phyloP scores from a whole-genome alignment of 345 rosid genomes.

The Citrus hindsii region DNA sequence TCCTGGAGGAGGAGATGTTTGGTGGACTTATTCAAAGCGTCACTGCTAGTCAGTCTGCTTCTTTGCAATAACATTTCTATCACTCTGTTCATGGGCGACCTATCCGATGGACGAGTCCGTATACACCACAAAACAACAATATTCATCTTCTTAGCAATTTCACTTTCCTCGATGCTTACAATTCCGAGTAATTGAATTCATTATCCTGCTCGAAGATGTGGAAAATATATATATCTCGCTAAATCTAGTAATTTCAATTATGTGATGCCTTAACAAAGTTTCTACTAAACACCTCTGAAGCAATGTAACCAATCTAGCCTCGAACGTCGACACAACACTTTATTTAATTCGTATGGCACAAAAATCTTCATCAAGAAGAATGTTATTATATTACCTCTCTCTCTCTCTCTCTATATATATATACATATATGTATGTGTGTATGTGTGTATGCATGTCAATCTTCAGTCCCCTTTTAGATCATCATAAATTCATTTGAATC shows the following conservation, averaged over 20 bases:
- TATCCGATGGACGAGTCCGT: not conserved
- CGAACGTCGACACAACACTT: not conserved
- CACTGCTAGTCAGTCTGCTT: not conserved
- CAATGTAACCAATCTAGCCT: slow-evolving; percentile 13
- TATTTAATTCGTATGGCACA: not conserved
- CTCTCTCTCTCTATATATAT: no score
- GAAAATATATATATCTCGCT: slow-evolving; percentile 5
- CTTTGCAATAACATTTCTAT: not conserved
- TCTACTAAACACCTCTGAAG: slow-evolving; percentile 13
- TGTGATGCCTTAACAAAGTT: slow-evolving; percentile 15
- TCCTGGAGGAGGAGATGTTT: not conserved
- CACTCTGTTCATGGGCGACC: slow-evolving; percentile 4
- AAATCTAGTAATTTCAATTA: slow-evolving; percentile 26
- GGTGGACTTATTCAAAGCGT: not conserved
- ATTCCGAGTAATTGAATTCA: not conserved
- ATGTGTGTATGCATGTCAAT: no score
- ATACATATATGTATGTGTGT: no score
- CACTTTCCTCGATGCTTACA: no score
- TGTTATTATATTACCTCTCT: no score
- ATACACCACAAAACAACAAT: no score
- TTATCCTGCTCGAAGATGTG: not conserved
- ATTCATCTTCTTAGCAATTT: no score
- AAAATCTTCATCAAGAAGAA: no score
- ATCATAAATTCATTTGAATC: no score
- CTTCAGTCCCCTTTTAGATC: no score